Base-by-base conservation (phyloP, 75 land plant genomes). In the Cryptomeria japonica region DNA sequence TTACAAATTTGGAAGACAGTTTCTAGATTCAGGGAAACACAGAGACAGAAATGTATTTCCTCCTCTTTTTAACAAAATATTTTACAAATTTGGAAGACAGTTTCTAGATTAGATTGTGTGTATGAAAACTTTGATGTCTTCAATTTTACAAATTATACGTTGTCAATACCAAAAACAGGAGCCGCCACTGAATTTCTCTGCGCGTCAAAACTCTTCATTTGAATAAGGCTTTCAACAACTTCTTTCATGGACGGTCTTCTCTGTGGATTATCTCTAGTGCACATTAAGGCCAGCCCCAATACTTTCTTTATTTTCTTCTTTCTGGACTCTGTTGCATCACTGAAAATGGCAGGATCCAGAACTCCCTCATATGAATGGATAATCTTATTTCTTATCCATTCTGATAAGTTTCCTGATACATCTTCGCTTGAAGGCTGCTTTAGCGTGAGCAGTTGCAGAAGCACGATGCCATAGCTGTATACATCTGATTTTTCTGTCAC, bases 381-480 rank as follows among this genome's bases (percentile, higher is more conserved):
- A 10, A 34, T 10, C 77, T 75, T 34, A 13, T 34, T 32, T 75
- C 77, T 34, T 34, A 75, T 38, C 77, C 77, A 75, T 75, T 34
- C 77, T 0, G 77, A 16, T 13, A 75, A 75, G 77, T 75, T 34
- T 75, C 77, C 77, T 2, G 13, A 32, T 2, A 75, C 77, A 0
- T 32, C 16, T 32, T 75, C 77, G 7, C 37, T 75, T 75, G 77
- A 12, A 75, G 77, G 77, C 3, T 13, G 14, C 34, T 75, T 75
- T 3, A 75, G 37, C 0, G 91, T 89, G 32, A 89, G 37, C 22
- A 90, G 49, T 64, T 89, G 87, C 7, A 90, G 82, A 1, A 90
- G 56, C 0, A 90, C 90, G 25, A 90, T 75, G 28, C 91, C 91
- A 38, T 84, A 90, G 39, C 87, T 85, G 64, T 90, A 90, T 22